Evolutionary conservation across 129 eudicot species (phyloP).

Genomic region (Flaveria linearis): DNA sequence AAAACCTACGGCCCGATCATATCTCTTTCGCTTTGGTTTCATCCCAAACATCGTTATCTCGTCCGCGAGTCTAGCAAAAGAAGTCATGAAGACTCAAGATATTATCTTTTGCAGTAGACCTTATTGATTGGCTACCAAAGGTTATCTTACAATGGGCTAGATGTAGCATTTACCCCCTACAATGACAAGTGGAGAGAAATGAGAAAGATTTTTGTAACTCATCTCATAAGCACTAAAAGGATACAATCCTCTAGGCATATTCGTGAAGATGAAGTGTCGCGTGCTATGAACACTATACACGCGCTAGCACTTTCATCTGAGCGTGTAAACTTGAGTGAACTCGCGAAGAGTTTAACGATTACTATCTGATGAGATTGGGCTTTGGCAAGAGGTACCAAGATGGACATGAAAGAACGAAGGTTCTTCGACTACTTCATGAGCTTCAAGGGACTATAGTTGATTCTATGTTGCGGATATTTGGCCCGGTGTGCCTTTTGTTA

Average conservation of each 20-base stretch:
- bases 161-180: slow-evolving; percentile 19
- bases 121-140: slow-evolving; percentile 1
- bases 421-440: slow-evolving; percentile 24
- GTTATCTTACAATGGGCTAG: slow-evolving; percentile 21
- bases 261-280: slow-evolving; percentile 35
- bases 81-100: slow-evolving; percentile 29
- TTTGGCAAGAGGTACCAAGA: slow-evolving; percentile 35
- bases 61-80: slow-evolving; percentile 26
- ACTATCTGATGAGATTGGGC: slow-evolving; percentile 19
- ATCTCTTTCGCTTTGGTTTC: slow-evolving; percentile 21
- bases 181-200: slow-evolving; percentile 21
- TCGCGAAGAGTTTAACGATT: slow-evolving; percentile 7
- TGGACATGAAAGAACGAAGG: slow-evolving; percentile 10
- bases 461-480: slow-evolving; percentile 24
- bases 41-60: slow-evolving; percentile 26
- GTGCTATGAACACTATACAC: slow-evolving; percentile 1
- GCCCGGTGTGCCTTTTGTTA: slow-evolving; percentile 29
- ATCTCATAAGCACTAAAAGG: slow-evolving; percentile 16
- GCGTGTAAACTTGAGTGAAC: slow-evolving; percentile 22
- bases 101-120: slow-evolving; percentile 24
- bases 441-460: slow-evolving; percentile 12
- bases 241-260: slow-evolving; percentile 10
- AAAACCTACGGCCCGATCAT: slow-evolving; percentile 29
- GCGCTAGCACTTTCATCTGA: slow-evolving; percentile 17
- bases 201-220: slow-evolving; percentile 27